Conservation (phyloP, 1,139 yeast species). For the Candida glucosophila region DNA sequence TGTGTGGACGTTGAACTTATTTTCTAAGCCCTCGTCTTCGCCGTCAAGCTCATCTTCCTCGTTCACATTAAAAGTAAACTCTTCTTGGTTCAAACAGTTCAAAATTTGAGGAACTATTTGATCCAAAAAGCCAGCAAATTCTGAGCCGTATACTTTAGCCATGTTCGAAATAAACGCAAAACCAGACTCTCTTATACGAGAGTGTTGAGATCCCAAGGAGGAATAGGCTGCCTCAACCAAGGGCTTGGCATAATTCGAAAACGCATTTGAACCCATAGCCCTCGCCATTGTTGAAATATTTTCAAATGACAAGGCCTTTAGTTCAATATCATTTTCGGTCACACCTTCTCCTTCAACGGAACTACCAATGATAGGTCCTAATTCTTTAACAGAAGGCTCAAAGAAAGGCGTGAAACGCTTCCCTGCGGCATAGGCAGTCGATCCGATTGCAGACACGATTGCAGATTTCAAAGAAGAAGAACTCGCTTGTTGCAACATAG, state of each 20-base stretch:
- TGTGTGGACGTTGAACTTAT: conserved; percentile 77
- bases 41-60: conserved; percentile 26
- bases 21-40: conserved; percentile 50
- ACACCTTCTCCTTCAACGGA: conserved; percentile 61
- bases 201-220: conserved; percentile 68
- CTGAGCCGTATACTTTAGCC: conserved; percentile 90
- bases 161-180: conserved; percentile 87
- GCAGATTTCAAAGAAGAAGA: conserved; percentile 71
- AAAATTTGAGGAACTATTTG: conserved; percentile 78
- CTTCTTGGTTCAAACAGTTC: conserved; percentile 78
- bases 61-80: conserved; percentile 47
- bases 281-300: conserved; percentile 92
- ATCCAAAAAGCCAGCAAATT: conserved; percentile 79
- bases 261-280: conserved; percentile 89
- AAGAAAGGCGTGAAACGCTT: conserved; percentile 81
- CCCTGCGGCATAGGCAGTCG: conserved; percentile 95
- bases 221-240: conserved; percentile 82
- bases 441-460: conserved; percentile 92
- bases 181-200: conserved; percentile 89
- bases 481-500: conserved; percentile 63
- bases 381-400: conserved; percentile 65
- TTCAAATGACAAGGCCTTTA: conserved; percentile 88
- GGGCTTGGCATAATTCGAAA: conserved; percentile 80
- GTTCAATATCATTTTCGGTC: conserved; percentile 72
- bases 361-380: conserved; percentile 70